Conservation (phyloP, 2,329 filamentous ascomycete genomes). For the Verticillium tricorpus region DNA sequence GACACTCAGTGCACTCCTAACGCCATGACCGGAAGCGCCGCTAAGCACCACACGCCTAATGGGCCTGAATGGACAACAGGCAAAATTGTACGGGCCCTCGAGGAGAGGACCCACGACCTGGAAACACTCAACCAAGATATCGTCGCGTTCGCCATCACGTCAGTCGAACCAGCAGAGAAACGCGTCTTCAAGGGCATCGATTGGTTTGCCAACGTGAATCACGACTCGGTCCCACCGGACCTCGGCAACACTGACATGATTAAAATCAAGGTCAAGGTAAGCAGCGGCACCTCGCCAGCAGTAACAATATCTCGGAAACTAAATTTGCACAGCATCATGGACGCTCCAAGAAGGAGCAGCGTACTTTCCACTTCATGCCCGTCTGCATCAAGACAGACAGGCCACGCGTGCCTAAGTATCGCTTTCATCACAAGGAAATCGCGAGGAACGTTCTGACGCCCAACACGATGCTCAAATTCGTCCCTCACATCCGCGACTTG, state of each 20-base stretch:
- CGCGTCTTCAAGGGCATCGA: constrained; percentile 38
- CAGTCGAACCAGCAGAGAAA: constrained; percentile 34
- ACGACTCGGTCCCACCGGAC: constrained; percentile 22
- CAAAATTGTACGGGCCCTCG: constrained; percentile 36
- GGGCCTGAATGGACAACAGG: constrained; percentile 36
- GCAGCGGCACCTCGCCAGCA: constrained; percentile 4
- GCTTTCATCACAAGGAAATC: constrained; percentile 57
- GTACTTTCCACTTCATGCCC: constrained; percentile 34
- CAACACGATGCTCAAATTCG: constrained; percentile 56
- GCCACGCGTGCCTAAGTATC: constrained; percentile 51
- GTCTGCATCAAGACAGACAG: constrained; percentile 44
- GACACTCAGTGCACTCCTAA: constrained; percentile 20
- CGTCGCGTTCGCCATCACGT: constrained; percentile 39
- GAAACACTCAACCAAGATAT: constrained; percentile 40
- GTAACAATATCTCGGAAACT: background rate
- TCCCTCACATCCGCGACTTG: constrained; percentile 54
- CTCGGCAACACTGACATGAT: constrained; percentile 33
- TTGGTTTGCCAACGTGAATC: constrained; percentile 41
- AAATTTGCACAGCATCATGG: constrained; percentile 32
- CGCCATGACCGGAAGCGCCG: background rate
- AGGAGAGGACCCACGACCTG: constrained; percentile 36
- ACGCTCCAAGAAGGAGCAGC: constrained; percentile 39
- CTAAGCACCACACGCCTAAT: constrained; percentile 20
- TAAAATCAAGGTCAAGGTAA: constrained; percentile 47
- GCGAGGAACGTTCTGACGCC: constrained; percentile 55